These are phyloP conservation scores for Pleurotus salmoneostramineus DNA, from an alignment of 768 basidiomycete species.

Conservation along the genomic window DNA sequence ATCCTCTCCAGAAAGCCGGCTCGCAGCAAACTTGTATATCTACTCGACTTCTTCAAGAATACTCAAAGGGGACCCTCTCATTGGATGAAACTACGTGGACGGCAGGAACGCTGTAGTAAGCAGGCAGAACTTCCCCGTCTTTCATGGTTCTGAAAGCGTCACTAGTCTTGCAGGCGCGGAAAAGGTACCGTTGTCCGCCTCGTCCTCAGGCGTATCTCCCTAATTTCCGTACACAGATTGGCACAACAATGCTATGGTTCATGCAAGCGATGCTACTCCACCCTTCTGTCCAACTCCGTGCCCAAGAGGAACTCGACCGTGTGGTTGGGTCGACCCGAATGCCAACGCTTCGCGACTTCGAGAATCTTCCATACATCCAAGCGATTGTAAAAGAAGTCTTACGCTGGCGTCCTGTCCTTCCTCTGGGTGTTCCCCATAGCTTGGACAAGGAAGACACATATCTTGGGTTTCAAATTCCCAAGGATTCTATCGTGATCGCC, in stretches of 20 bases:
- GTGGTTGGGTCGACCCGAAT: conserved; percentile 21
- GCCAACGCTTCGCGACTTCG: conserved; percentile 20
- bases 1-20: no score
- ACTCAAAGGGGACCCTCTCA: neutral
- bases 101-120: conserved; percentile 11
- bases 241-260: conserved; percentile 12
- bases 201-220: neutral
- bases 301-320: conserved; percentile 25
- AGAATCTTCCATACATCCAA: conserved; percentile 21
- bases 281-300: conserved; percentile 20
- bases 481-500: neutral
- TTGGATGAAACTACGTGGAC: conserved; percentile 1
- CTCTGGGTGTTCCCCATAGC: conserved; percentile 6
- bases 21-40: neutral
- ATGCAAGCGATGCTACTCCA: conserved; percentile 23
- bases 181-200: conserved; percentile 15
- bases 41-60: neutral
- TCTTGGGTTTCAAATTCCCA: neutral
- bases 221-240: neutral
- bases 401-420: conserved; percentile 17
- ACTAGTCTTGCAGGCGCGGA: conserved; percentile 27
- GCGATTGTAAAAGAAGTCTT: conserved; percentile 19
- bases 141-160: neutral
- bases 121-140: neutral
- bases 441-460: conserved; percentile 4